Base-by-base conservation (phyloP, 2,329 filamentous ascomycete species). In the Cladosporium colombiae region DNA sequence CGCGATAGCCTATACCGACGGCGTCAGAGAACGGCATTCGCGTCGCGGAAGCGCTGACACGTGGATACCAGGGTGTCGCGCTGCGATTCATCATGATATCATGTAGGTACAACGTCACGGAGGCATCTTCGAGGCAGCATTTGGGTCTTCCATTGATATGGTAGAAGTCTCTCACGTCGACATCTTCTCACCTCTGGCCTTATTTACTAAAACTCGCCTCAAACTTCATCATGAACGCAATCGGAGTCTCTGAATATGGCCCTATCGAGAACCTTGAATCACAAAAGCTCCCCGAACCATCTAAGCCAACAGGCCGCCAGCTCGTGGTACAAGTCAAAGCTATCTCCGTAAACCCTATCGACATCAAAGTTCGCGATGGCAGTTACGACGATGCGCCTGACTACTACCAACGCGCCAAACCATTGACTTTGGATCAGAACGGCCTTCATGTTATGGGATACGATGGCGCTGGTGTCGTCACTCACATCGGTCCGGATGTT, bases 381-480 rank as follows among this genome's bases (percentile, higher is more conserved):
- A 65, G 59, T 16, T 80, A 79, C 65, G 77, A 79, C 62, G 78
- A 79, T 65, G 76, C 76, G 65, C 68, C 67, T 5, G 76, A 78
- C 61, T 79, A 78, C 69, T 80, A 78, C 68, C 67, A 74, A 18
- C 73, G 68, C 56, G 65, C 68, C 8, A 35, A 29, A 23, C 46
- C 60, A 7, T 25, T 40, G 3, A 55, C 60, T 10, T 13, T 37
- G 25, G 60, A 53, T 16, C 23, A 71, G 69, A 10, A 57, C 55
- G 10, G 64, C 57, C 25, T 74, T 76, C 79, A 82, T 52, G 77
- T 82, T 67, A 75, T 79, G 57, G 80, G 80, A n/a, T 81, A 76
- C 62, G 80, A 83, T 63, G 80, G 76, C 6, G 75, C 80, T 3
- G 81, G 81, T 6, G 71, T 78, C 4, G 76, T 82, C 4, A 70